Evolutionary conservation across 768 basidiomycete genomes (phyloP), one percentile per base, ranked within the genome.

Genomic region (Boletus rubescentipes): DNA sequence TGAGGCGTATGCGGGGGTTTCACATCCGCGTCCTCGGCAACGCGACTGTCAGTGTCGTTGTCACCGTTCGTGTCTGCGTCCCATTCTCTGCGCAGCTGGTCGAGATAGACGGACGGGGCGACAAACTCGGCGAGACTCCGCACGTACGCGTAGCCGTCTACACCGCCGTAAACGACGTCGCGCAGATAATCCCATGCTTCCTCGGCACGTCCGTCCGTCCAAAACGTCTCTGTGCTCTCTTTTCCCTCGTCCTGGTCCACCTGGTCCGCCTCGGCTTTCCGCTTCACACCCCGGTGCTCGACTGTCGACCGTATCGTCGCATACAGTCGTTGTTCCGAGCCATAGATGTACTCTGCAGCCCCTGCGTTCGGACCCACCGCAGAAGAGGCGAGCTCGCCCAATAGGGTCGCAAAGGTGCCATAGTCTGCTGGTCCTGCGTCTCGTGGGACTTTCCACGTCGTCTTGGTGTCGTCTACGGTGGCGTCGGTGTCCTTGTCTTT

Each of bases 111-210:
- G 21, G 73, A 63, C 16, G 67, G 64, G 5, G 73, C 65, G 31
- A 85, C 75, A 58, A 91, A 92, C 68, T 88, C 85, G 23, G 88
- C 89, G 50, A 92, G 61, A 65, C 90, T 91, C 55, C 86, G 76
- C 48, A 86, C 79, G 66, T 91, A 91, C 6, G 89, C 89, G 26
- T 84, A 69, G 2, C 90, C 89, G 51, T 89, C 87, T 0, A 83
- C 76, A 42, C 90, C 89, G 0, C 90, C 89, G 63, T 91, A 91
- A 0, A 91, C 88, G n/a, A 89, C 64, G 63, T 90, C 86, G 18
- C 79, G 71, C 16, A 91, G 42, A 61, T 86, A 89, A n/a, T 76
- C 77, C 69, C 89, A 85, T 2, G 80, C 87, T 21, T 79, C 76
- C n/a, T 67, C 67, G 12, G 79, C 82, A 6, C 75, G 72, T 45